Percentiles rank a stretch among this genome's conserved stretches.
phyloP scores from a whole-genome alignment of 225 moss, liverwort and hornwort species.

The Physcomitrium patens region DNA sequence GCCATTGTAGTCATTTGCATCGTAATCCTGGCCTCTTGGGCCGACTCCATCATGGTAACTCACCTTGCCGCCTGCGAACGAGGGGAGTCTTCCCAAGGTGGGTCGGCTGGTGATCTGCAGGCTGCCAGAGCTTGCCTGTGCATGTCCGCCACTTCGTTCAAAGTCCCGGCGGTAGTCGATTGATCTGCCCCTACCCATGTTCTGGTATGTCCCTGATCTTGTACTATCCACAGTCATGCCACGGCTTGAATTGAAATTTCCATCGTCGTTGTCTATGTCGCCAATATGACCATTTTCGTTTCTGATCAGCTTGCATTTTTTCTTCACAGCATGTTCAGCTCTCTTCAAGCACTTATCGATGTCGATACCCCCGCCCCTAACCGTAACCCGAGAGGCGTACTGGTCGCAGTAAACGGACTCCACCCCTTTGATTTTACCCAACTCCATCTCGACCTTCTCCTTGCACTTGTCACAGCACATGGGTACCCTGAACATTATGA shows the following conservation, averaged over 20 bases:
- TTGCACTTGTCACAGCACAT: conserved; percentile 66
- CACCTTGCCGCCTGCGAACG: conserved; percentile 43
- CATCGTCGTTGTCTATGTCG: conserved; percentile 2
- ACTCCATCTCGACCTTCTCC: conserved; percentile 62
- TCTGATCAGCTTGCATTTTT: conserved; percentile 48
- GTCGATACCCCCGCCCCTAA: conserved; percentile 42
- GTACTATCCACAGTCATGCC: too few species aligned
- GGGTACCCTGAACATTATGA: conserved; percentile 47
- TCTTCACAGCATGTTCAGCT: conserved; percentile 56
- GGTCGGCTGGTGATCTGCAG: conserved; percentile 27
- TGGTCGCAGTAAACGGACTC: conserved; percentile 40
- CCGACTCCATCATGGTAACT: conserved; percentile 33
- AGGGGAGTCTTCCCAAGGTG: conserved; percentile 42
- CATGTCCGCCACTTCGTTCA: conserved; percentile 8
- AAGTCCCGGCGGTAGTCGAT: background rate
- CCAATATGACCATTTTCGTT: background rate
- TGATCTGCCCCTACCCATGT: background rate
- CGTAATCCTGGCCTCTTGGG: conserved; percentile 38
- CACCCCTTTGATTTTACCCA: conserved; percentile 55
- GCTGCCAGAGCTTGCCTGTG: conserved; percentile 31
- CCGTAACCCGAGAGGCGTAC: conserved; percentile 40
- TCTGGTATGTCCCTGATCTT: too few species aligned
- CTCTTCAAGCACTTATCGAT: conserved; percentile 43
- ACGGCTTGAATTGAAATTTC: background rate
- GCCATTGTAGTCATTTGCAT: conserved; percentile 41